Base-by-base conservation (phyloP, 768 basidiomycete species). In the Lactarius hengduanensis region DNA sequence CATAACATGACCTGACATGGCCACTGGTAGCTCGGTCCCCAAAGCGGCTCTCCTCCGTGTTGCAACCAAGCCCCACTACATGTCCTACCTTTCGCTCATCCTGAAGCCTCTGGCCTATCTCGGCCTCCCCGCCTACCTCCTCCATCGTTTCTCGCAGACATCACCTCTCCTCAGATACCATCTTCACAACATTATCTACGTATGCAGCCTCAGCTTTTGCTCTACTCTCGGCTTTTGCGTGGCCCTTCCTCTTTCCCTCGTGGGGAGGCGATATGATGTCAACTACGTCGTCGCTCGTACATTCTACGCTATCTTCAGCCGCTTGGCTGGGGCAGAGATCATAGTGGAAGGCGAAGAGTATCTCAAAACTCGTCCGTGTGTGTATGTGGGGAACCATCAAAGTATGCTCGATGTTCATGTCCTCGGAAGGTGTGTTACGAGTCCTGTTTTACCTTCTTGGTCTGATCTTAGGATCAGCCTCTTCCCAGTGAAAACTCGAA, bases 351-450 rank as follows among this genome's bases (percentile, higher is more conserved):
- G 94, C 13, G 86, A 86, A 73, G 93, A 98, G 74, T 79, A 95
- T 74, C 78, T 98, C 55, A 76, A 80, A 70, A 82, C 80, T n/a
- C 78, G 80, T 59, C 92, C 94, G 9, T 86, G 87, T 1, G 84
- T 98, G 15, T 76, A 94, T 32, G 84, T 98, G 73, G 85, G 84
- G 15, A 98, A 98, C 74, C 96, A 98, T 75, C 96, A 98, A 80
- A 94, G 90, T 65, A 90, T 94, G 86, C 76, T 97, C 54, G 94
- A 97, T 76, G 84, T 99, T 67, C 75, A 96, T 41, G 86, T 86
- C 72, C 78, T 94, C 61, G 94, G 89, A 64, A 86, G 85, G 92
- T 92, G 73, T 77, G 89, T 71, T 50, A 57, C 38, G 36, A 65
- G 20, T 60, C 28, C n/a, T 32, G 20, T 60, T 18, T 53, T 22